Evolutionary conservation across 345 rosid genomes (phyloP).

Genomic region (Melaleuca alternifolia): DNA sequence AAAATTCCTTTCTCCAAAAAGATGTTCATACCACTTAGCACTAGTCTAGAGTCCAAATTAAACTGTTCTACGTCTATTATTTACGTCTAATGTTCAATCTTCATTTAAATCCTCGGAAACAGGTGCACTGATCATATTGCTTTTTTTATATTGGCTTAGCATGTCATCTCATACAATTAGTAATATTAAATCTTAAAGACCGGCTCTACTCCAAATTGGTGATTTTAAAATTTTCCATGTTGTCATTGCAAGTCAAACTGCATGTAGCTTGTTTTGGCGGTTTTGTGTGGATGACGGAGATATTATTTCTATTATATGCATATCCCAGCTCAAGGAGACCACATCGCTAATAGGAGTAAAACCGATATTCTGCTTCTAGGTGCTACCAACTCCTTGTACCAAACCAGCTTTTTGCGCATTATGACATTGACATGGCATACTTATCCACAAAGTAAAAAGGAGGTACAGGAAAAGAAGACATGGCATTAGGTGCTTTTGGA

Average conservation of each 20-base stretch:
- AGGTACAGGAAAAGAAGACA: too few species aligned
- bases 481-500: too few species aligned
- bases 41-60: not conserved
- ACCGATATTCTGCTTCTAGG: too few species aligned
- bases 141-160: not conserved
- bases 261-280: not conserved
- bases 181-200: not conserved
- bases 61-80: not conserved
- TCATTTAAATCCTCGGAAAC: not conserved
- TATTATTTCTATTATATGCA: not conserved
- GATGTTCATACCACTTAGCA: not conserved
- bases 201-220: not conserved
- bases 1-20: not conserved
- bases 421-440: too few species aligned
- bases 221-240: not conserved
- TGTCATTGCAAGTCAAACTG: not conserved
- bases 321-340: not conserved
- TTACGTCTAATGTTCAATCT: not conserved
- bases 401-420: too few species aligned
- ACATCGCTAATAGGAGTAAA: too few species aligned
- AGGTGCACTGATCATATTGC: not conserved
- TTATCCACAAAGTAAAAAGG: too few species aligned
- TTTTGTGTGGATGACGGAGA: not conserved
- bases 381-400: too few species aligned
- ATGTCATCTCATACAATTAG: not conserved